Conservation (phyloP, 169 alveolate genomes). For the Eimeria mitis region DNA sequence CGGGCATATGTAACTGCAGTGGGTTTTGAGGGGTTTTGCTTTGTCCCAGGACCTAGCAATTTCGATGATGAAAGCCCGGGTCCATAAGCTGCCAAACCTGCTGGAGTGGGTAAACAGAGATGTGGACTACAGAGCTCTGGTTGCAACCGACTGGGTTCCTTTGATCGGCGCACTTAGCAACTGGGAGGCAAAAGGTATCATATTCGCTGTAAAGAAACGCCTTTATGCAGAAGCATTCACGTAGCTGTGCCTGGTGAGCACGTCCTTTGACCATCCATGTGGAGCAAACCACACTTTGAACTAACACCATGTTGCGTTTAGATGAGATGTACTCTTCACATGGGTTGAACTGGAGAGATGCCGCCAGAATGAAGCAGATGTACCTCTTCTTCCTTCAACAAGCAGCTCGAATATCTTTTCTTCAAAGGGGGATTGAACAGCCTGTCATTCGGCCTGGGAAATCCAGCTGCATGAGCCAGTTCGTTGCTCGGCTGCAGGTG, state of each 20-base stretch:
- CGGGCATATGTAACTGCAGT: background rate
- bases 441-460: conserved; percentile 33
- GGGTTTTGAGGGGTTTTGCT: background rate
- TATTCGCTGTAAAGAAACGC: background rate
- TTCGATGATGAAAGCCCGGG: conserved; percentile 9
- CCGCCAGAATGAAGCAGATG: conserved; percentile 61
- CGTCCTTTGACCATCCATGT: background rate
- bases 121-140: conserved; percentile 64
- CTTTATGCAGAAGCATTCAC: background rate
- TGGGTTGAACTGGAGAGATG: conserved; percentile 41
- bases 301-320: background rate
- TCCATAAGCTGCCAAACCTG: conserved; percentile 60
- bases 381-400: conserved; percentile 38
- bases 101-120: conserved; percentile 61
- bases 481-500: conserved; percentile 56
- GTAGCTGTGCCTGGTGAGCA: background rate
- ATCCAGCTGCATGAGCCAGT: conserved; percentile 67
- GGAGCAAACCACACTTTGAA: background rate
- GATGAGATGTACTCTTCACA: conserved; percentile 52
- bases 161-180: conserved; percentile 56
- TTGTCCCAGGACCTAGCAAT: conserved; percentile 8
- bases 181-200: conserved; percentile 68
- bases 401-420: conserved; percentile 15
- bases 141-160: conserved; percentile 60
- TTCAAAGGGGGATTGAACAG: background rate